Base-by-base conservation (phyloP, 2,329 filamentous ascomycete species). In the Pseudogymnoascus sp. region DNA sequence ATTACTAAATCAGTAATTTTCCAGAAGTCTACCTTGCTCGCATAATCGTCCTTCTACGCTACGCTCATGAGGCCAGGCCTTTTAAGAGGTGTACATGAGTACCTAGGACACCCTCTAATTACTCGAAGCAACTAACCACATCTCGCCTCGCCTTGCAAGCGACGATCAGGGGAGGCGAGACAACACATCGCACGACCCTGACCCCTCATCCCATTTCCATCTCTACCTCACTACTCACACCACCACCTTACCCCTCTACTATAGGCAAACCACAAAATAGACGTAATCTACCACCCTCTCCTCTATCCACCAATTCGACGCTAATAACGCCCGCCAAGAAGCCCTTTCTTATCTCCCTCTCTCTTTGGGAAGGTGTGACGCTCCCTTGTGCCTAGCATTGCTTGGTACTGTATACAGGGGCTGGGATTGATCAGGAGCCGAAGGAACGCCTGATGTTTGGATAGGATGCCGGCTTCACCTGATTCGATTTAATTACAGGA, bases 321-420 rank as follows among this genome's bases (percentile, higher is more conserved):
- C 25, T 33, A 9, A 55, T 33, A 55, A 33, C 28, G 9, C 49
- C 49, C 25, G 49, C 49, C 49, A 55, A 55, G 49, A 55, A 33
- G 9, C n/a, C 25, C 14, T 55, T 55, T 55, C 25, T 55, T 55
- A 55, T 55, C 49, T 55, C 49, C 25, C 28, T 33, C 49, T 55
- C 28, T 55, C 49, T 55, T 55, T 9, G 28, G 49, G 28, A 55
- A 55, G 49, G 28, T 55, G 25, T 19, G n/a, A 52, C 14, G n/a
- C 45, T 52, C 25, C 45, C 25, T n/a, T 30, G n/a, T 55, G 25
- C 49, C n/a, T 55, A 9, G 49, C 49, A 55, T 55, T 55, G 49
- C 49, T 55, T 55, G 49, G 49, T 55, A 55, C 9, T 33, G 22
- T 52, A 52, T 52, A 52, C 11, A 49, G 41, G 42, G 42, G 42